These are phyloP conservation scores for Agaricales sp. DNA, from an alignment of 1,284 basidiomycete genomes.

Conservation along the genomic window DNA sequence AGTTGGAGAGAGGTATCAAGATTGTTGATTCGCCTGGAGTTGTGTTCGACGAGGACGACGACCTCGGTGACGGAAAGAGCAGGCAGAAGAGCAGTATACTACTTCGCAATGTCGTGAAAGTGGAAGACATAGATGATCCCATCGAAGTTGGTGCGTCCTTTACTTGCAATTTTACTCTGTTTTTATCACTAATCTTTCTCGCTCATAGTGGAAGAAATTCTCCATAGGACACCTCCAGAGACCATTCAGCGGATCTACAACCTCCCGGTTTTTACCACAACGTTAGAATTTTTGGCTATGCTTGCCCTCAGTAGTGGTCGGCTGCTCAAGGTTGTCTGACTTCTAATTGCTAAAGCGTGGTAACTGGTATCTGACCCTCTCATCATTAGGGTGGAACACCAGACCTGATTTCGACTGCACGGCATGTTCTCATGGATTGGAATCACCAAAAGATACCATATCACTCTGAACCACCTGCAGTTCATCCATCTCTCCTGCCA, in stretches of 20 bases:
- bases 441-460: conserved; percentile 94
- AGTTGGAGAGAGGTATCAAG: conserved; percentile 86
- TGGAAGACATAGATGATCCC: conserved; percentile 88
- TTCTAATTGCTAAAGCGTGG: neutral
- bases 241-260: conserved; percentile 79
- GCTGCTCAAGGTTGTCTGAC: conserved; percentile 55
- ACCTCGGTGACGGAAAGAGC: conserved; percentile 36
- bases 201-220: conserved; percentile 71
- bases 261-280: conserved; percentile 62
- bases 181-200: conserved; percentile 7
- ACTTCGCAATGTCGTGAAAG: conserved; percentile 87
- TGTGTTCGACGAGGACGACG: conserved; percentile 73
- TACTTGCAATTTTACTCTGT: neutral
- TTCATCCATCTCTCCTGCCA: conserved; percentile 69
- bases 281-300: conserved; percentile 87
- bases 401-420: conserved; percentile 76
- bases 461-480: conserved; percentile 67
- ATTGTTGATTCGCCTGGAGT: conserved; percentile 97
- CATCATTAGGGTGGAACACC: conserved; percentile 77
- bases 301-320: conserved; percentile 81
- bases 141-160: conserved; percentile 66
- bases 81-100: conserved; percentile 59
- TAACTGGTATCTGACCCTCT: neutral
- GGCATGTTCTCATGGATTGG: conserved; percentile 89
- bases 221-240: conserved; percentile 55